A percentile compares a stretch with the other conserved stretches of the same genome.
Conservation (phyloP, 1,284 basidiomycete species). For the Trametes hirsuta region DNA sequence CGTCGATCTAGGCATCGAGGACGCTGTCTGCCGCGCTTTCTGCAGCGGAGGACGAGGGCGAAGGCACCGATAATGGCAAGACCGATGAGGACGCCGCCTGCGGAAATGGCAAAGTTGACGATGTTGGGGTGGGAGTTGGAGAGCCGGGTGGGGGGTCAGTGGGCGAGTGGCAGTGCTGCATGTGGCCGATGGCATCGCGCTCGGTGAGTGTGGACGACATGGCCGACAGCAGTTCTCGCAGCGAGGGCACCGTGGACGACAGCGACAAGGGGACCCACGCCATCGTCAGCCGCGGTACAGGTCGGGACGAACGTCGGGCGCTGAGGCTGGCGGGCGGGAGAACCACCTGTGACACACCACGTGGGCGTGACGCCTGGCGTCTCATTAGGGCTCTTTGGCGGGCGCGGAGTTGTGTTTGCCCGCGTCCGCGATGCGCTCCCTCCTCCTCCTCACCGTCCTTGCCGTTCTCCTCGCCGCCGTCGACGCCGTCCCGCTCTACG, state of each 20-base stretch:
- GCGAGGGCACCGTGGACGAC: not conserved
- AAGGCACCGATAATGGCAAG: conserved; percentile 15
- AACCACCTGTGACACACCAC: too few relatives aligned
- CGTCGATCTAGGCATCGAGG: conserved; percentile 16
- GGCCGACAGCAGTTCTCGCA: not conserved
- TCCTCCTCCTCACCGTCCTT: not conserved
- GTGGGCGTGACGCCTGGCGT: too few relatives aligned
- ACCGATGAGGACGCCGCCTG: conserved; percentile 17
- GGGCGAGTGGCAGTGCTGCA: too few relatives aligned
- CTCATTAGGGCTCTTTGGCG: too few relatives aligned
- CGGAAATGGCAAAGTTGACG: conserved; percentile 23
- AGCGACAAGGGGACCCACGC: not conserved
- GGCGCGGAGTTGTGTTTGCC: not conserved
- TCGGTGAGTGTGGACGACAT: too few relatives aligned
- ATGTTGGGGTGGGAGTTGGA: too few relatives aligned
- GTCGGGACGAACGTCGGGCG: too few relatives aligned
- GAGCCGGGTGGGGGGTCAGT: too few relatives aligned
- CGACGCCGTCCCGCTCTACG: not conserved
- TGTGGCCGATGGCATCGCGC: too few relatives aligned
- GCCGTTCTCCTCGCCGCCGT: not conserved
- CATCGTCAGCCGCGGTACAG: too few relatives aligned
- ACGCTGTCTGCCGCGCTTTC: conserved; percentile 12
- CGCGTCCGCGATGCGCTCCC: not conserved
- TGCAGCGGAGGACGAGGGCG: conserved; percentile 15
- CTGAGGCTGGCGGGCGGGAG: too few relatives aligned